These are phyloP conservation scores for Microcyclosporella mali DNA, from an alignment of 2,329 filamentous ascomycete species.

Conservation along the genomic window DNA sequence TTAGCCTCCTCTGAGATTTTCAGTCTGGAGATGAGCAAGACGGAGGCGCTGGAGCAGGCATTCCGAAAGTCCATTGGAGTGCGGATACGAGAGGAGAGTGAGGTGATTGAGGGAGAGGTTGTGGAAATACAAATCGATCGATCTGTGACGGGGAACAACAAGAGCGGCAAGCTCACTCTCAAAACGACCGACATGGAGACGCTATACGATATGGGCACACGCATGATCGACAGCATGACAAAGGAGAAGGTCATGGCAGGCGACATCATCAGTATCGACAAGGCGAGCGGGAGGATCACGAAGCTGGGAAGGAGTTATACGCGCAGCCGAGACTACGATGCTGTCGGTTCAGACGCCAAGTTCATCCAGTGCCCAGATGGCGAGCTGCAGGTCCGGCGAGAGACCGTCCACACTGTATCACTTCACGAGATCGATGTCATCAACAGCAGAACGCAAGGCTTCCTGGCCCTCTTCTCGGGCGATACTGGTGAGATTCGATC, in stretches of 20 bases:
- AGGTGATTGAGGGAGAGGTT: constrained; percentile 98
- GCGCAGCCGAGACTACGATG: constrained; percentile 93
- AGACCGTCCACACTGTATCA: constrained; percentile 93
- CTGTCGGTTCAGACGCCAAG: constrained; percentile 97
- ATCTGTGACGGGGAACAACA: constrained; percentile 89
- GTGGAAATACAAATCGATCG: constrained; percentile 98
- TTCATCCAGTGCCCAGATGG: constrained; percentile 97
- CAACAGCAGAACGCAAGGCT: constrained; percentile 97
- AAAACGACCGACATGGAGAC: constrained; percentile 99
- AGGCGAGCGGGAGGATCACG: constrained; percentile 95
- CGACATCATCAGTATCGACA: constrained; percentile 97
- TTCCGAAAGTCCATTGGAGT: constrained; percentile 98
- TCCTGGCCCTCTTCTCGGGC: constrained; percentile 92
- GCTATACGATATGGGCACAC: constrained; percentile 97
- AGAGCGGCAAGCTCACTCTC: constrained; percentile 98
- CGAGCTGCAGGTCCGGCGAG: constrained; percentile 93
- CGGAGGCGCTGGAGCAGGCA: constrained; percentile 94
- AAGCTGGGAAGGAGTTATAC: constrained; percentile 94
- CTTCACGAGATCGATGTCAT: constrained; percentile 99
- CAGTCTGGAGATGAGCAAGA: constrained; percentile 98
- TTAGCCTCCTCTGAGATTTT: constrained; percentile 96
- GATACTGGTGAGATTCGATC: constrained; percentile 97
- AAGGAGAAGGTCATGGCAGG: constrained; percentile 99
- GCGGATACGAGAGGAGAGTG: constrained; percentile 96
- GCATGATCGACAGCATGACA: constrained; percentile 99